These are phyloP conservation scores for Arabidopsis arenosa DNA, from an alignment of 345 rosid genomes.

Conservation along the genomic window DNA sequence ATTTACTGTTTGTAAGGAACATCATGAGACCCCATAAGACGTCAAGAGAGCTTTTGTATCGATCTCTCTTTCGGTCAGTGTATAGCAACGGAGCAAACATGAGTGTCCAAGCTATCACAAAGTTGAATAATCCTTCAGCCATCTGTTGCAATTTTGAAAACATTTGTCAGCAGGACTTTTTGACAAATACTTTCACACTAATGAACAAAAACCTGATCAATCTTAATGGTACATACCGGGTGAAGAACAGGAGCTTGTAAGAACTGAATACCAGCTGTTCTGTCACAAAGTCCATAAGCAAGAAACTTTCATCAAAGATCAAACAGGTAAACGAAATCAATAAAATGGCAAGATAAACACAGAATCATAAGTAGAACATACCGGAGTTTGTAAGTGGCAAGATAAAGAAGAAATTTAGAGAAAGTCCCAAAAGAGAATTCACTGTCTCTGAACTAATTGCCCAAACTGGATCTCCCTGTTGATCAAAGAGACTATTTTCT, in stretches of 20 bases:
- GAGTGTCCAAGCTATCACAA: conserved; percentile 93
- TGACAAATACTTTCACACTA: not conserved
- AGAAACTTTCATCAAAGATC: conserved; percentile 28
- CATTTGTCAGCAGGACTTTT: conserved; percentile 5
- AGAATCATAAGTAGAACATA: too few relatives aligned
- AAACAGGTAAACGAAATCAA: not conserved
- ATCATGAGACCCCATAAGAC: conserved; percentile 85
- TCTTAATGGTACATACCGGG: conserved; percentile 59
- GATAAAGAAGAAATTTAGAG: conserved; percentile 90
- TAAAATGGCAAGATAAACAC: too few relatives aligned
- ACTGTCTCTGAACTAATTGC: conserved; percentile 79
- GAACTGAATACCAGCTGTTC: conserved; percentile 71
- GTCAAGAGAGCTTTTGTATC: conserved; percentile 79
- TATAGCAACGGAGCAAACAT: conserved; percentile 95
- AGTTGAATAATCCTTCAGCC: conserved; percentile 95
- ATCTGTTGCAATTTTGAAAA: conserved; percentile 48
- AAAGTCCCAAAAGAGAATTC: conserved; percentile 74
- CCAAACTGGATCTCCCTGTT: conserved; percentile 96
- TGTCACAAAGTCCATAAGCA: conserved; percentile 55
- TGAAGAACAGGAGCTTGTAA: conserved; percentile 86
- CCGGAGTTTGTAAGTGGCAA: conserved; percentile 81
- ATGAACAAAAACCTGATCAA: not conserved
- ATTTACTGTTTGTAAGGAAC: conserved; percentile 91
- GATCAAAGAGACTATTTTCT: not conserved
- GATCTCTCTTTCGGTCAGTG: conserved; percentile 79